Conservation (phyloP, 768 basidiomycete genomes). For the Boletus rubescentipes region DNA sequence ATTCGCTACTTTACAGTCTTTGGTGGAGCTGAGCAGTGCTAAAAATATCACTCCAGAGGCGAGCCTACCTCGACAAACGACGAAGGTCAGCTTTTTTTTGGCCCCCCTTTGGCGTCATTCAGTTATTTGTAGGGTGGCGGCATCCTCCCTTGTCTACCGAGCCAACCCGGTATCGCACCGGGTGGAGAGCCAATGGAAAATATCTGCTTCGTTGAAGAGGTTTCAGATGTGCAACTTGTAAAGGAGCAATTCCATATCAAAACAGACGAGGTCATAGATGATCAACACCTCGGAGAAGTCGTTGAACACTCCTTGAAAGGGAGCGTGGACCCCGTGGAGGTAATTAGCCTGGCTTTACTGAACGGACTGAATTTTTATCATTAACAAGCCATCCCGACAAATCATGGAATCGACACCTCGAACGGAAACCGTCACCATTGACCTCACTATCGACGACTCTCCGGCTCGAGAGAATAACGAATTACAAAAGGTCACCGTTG, state of each 20-base stretch:
- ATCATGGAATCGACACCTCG: constrained; percentile 15
- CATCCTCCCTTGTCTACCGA: not conserved
- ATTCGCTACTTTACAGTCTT: constrained; percentile 1
- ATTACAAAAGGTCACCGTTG: not conserved
- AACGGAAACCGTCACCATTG: constrained; percentile 38
- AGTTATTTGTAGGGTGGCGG: constrained; percentile 6
- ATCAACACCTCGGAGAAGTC: not conserved
- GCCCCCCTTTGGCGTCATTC: not conserved
- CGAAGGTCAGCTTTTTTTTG: constrained; percentile 16
- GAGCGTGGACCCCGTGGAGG: constrained; percentile 8
- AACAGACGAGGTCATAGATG: not conserved
- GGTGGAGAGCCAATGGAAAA: constrained; percentile 35
- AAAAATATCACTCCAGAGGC: not conserved
- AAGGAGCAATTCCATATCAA: not conserved
- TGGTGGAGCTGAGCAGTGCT: not conserved
- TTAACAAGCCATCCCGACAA: constrained; percentile 10
- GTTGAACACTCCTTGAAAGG: constrained; percentile 2
- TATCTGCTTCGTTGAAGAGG: constrained; percentile 15
- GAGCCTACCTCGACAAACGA: not conserved
- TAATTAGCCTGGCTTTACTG: not conserved
- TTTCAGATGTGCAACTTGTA: not conserved
- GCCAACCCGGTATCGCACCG: constrained; percentile 13
- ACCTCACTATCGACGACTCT: constrained; percentile 40
- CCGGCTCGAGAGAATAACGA: constrained; percentile 15
- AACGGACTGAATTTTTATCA: not conserved